Evolutionary conservation across 208 protist species (phyloP), one percentile per base, ranked within the genome.

Genomic region (Leishmania tropica): DNA sequence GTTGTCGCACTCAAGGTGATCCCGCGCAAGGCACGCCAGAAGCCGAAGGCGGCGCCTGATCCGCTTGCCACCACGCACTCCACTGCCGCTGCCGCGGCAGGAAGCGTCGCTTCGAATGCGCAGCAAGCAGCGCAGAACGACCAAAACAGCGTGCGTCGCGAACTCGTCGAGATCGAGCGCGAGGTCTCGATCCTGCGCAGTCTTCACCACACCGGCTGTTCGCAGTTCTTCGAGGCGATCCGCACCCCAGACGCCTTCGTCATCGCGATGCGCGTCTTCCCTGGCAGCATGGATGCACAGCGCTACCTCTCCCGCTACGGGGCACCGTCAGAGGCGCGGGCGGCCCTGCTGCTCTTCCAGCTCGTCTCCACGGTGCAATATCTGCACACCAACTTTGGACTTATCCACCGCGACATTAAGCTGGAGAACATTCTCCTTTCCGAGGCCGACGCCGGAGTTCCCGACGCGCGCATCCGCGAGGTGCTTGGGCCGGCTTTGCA

Each of bases 371-470:
- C 90, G 0, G 77, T 97, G 7, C 80, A 93, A 56, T 97, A 95
- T 79, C 81, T 97, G 51, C 93, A 97, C 79, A 81, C 85, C 56
- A 79, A 74, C 47, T 88, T 95, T 48, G 92, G 92, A 7, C 77
- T 97, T 42, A 85, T 97, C 31, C 93, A 97, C 76, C 90, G 93
- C 35, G 93, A 97, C 83, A 97, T 97, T 76, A 97, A 97, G 78
- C 77, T 95, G 67, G 92, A 97, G 70, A 97, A 97, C 71, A 35
- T 97, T 5, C 82, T 97, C 45, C 80, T 95, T 53, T 95, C 92
- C 2, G 81, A 83, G 58, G 74, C 86, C 0, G 88, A 93, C 73
- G 53, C 67, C 21, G 0, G 31, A 1, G 83, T 88, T 37, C 77
- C 90, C 7, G 68, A 78, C 40, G 65, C 83, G 21, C 79, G 82